Conservation (phyloP, 495 filamentous ascomycete species). For the Cercophora sp. region DNA sequence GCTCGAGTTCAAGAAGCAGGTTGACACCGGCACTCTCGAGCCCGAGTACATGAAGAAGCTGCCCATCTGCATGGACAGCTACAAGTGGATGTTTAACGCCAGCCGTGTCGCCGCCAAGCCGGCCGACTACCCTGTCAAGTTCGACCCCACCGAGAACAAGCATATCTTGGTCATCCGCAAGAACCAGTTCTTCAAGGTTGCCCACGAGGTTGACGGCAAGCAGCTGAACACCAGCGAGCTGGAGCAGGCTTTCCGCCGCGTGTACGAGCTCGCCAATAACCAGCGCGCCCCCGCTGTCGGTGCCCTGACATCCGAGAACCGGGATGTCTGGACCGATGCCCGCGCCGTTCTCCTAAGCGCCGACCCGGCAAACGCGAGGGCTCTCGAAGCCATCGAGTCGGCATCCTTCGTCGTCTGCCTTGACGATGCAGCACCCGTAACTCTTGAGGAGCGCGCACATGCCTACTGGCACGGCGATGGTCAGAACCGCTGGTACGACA, state of each 20-base stretch:
- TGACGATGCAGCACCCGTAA: slow-evolving; percentile 88
- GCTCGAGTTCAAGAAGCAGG: slow-evolving; percentile 90
- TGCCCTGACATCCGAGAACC: slow-evolving; percentile 83
- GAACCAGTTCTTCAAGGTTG: slow-evolving; percentile 93
- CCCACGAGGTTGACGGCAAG: slow-evolving; percentile 69
- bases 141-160: slow-evolving; percentile 65
- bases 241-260: slow-evolving; percentile 77
- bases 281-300: slow-evolving; percentile 71
- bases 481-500: slow-evolving; percentile 95
- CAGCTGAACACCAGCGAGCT: slow-evolving; percentile 83
- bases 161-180: slow-evolving; percentile 88
- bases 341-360: slow-evolving; percentile 72
- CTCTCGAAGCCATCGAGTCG: slow-evolving; percentile 80
- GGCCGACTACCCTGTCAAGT: slow-evolving; percentile 82
- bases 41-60: slow-evolving; percentile 97
- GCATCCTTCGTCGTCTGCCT: slow-evolving; percentile 90
- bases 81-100: slow-evolving; percentile 98
- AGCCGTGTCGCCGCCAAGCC: slow-evolving; percentile 81
- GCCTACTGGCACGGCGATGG: slow-evolving; percentile 99
- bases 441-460: slow-evolving; percentile 89
- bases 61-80: slow-evolving; percentile 94
- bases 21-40: slow-evolving; percentile 78
- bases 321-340: slow-evolving; percentile 87
- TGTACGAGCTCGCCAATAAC: slow-evolving; percentile 71
- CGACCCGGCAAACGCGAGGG: slow-evolving; percentile 67